Evolutionary conservation across 1,284 basidiomycete genomes (phyloP).

Genomic region (Puccinia coronata): DNA sequence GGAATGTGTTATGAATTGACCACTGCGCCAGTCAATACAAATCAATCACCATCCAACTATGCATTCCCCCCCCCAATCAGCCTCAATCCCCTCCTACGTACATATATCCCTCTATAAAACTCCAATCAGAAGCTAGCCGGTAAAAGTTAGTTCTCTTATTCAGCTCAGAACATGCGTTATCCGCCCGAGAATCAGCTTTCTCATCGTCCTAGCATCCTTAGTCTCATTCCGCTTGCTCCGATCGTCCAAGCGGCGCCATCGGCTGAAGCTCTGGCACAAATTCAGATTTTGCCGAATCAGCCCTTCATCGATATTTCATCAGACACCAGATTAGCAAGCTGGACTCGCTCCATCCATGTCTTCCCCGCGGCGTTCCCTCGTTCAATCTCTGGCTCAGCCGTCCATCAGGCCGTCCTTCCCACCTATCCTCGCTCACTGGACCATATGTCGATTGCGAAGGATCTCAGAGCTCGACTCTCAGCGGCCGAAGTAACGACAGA

Average conservation of each 20-base stretch:
- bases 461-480: slow-evolving; percentile 38
- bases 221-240: slow-evolving; percentile 6
- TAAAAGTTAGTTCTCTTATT: too few relatives aligned
- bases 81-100: too few relatives aligned
- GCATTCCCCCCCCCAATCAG: too few relatives aligned
- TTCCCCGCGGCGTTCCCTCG: slow-evolving; percentile 73
- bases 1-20: too few relatives aligned
- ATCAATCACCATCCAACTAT: too few relatives aligned
- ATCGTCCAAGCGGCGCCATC: not conserved
- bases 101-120: too few relatives aligned
- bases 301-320: slow-evolving; percentile 52
- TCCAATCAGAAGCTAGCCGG: too few relatives aligned
- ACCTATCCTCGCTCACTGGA: slow-evolving; percentile 47
- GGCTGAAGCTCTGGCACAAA: not conserved
- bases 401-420: slow-evolving; percentile 49
- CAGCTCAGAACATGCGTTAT: too few relatives aligned
- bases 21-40: too few relatives aligned
- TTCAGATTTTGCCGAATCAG: not conserved
- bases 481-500: slow-evolving; percentile 52
- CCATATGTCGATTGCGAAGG: slow-evolving; percentile 50
- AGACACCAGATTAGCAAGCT: slow-evolving; percentile 56
- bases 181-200: too few relatives aligned
- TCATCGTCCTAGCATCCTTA: not conserved
- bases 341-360: slow-evolving; percentile 67
- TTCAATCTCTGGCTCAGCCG: slow-evolving; percentile 55